Conservation (phyloP, 1,139 yeast species). For the Suhomyces ambrosiae region DNA sequence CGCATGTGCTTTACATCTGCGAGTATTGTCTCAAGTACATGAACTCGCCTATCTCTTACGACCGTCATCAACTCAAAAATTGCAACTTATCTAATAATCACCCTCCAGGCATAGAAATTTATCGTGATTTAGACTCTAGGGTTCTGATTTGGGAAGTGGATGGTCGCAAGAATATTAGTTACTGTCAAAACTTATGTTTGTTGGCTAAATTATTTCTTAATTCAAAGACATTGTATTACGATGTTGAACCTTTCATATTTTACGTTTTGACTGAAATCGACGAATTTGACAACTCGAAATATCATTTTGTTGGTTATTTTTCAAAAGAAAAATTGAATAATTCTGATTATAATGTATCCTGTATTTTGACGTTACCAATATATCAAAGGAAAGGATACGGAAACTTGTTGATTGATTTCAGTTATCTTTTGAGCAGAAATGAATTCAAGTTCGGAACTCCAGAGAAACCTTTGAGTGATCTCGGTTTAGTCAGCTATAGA, state of each 20-base stretch:
- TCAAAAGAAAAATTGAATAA: conserved; percentile 82
- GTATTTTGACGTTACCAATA: conserved; percentile 86
- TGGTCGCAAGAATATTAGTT: conserved; percentile 78
- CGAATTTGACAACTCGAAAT: conserved; percentile 45
- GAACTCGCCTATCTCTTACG: conserved; percentile 65
- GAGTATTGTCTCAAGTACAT: conserved; percentile 84
- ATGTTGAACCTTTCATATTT: conserved; percentile 92
- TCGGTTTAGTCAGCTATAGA: conserved; percentile 83
- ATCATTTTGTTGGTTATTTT: conserved; percentile 90
- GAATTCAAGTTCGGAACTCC: conserved; percentile 90
- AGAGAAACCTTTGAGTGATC: conserved; percentile 87
- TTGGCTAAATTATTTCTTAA: conserved; percentile 86
- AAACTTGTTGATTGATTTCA: conserved; percentile 81
- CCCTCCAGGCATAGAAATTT: conserved; percentile 93
- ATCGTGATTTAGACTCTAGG: conserved; percentile 55
- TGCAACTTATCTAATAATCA: conserved; percentile 52
- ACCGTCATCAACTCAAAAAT: conserved; percentile 76
- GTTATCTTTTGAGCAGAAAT: conserved; percentile 72
- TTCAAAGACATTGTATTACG: conserved; percentile 89
- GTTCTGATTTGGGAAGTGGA: conserved; percentile 88
- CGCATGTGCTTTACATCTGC: conserved; percentile 69
- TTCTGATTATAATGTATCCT: conserved; percentile 80
- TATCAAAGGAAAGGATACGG: conserved; percentile 92
- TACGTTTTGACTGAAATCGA: conserved; percentile 79
- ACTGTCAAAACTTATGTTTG: conserved; percentile 87